phyloP scores from a whole-genome alignment of 192 early-diverging fungal genomes.

The Backusella westeae region DNA sequence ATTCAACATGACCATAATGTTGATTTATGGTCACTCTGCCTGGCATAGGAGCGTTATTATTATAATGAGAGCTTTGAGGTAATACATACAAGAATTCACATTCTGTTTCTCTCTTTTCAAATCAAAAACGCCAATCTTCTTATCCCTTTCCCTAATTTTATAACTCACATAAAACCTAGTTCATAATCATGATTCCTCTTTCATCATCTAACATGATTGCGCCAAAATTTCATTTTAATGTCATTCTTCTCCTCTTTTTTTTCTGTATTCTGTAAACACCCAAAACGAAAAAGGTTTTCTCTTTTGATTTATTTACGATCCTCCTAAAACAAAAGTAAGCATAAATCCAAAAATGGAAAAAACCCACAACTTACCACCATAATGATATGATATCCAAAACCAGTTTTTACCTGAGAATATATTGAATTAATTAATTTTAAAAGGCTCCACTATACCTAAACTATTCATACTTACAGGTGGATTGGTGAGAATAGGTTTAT shows the following conservation, averaged over 20 bases:
- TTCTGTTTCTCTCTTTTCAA: background rate
- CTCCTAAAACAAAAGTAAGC: background rate
- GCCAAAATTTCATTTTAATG: background rate
- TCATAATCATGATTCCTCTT: background rate
- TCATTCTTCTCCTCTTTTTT: background rate
- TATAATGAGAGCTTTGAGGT: background rate
- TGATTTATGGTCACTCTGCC: background rate
- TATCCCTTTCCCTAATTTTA: background rate
- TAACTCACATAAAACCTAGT: background rate
- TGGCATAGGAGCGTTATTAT: background rate
- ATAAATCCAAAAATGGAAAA: background rate
- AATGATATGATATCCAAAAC: conserved; percentile 82
- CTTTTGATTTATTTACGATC: conserved; percentile 4
- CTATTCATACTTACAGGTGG: conserved; percentile 49
- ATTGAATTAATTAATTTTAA: background rate
- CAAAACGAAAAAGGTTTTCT: background rate
- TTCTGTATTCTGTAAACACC: conserved; percentile 3
- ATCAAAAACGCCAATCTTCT: background rate
- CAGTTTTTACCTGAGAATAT: conserved; percentile 54
- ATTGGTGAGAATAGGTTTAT: conserved; percentile 66
- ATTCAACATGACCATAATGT: background rate
- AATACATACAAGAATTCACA: background rate
- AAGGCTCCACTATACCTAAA: background rate
- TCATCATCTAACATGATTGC: background rate
- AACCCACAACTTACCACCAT: conserved; percentile 60